phyloP scores from a whole-genome alignment of 306 rosid genomes.

The Citrullus colocynthis region DNA sequence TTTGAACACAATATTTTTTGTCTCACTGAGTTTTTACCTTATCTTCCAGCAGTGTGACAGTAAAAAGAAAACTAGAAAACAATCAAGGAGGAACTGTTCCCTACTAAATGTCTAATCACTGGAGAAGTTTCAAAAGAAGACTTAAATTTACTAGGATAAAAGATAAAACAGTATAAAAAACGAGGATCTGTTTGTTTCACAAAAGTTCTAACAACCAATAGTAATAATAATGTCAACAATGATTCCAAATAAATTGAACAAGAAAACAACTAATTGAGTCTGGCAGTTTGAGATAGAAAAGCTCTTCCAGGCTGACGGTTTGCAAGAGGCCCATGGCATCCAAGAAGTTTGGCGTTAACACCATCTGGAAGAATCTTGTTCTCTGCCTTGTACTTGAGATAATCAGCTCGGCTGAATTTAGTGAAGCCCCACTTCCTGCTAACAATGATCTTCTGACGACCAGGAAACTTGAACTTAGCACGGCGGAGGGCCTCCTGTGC shows the following conservation, averaged over 20 bases:
- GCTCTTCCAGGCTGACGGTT: conserved; percentile 63
- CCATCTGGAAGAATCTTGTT: conserved; percentile 59
- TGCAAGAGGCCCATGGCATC: conserved; percentile 72
- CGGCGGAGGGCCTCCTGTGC: conserved; percentile 76
- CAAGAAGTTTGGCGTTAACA: conserved; percentile 76
- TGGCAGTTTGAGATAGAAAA: conserved; percentile 33
- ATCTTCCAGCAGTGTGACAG: neutral
- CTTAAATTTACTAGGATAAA: neutral
- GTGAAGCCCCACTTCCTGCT: conserved; percentile 92
- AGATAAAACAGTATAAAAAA: neutral
- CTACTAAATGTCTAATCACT: neutral
- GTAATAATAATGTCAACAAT: neutral
- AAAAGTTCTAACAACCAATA: neutral
- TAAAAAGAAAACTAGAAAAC: neutral
- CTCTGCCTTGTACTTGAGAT: conserved; percentile 50
- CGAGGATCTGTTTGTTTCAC: neutral
- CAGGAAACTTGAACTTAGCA: conserved; percentile 68
- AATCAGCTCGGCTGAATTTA: conserved; percentile 46
- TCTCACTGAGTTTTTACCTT: too few relatives aligned
- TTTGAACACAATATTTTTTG: too few relatives aligned
- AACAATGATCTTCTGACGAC: conserved; percentile 66
- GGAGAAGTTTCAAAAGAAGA: neutral
- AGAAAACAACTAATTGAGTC: neutral
- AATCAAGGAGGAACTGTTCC: neutral
- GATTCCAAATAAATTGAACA: neutral